Evolutionary conservation across 768 basidiomycete species (phyloP).

Genomic region (Lentinula lateritia): DNA sequence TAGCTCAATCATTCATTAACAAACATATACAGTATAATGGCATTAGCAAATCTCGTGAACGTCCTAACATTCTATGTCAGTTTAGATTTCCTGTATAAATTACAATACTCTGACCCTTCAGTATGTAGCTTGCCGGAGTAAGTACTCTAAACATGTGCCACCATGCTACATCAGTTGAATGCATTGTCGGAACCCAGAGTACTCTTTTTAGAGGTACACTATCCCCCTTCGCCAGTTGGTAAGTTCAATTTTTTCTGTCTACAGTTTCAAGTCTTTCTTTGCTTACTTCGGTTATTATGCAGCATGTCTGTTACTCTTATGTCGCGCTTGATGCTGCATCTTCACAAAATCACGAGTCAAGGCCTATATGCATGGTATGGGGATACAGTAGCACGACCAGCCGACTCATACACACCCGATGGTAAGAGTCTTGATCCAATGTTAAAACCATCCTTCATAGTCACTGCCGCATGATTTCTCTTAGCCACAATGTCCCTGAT

Average conservation of each 20-base stretch:
- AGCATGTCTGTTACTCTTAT: neutral
- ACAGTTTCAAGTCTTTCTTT: too few relatives aligned
- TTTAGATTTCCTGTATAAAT: neutral
- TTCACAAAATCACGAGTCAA: neutral
- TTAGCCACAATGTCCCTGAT: neutral
- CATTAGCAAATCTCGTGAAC: neutral
- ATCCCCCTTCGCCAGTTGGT: neutral
- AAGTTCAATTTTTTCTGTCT: neutral
- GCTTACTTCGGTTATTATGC: neutral
- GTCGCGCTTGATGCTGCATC: neutral
- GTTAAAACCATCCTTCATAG: too few relatives aligned
- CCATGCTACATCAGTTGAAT: neutral
- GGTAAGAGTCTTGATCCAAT: neutral
- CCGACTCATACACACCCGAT: neutral
- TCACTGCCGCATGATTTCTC: too few relatives aligned
- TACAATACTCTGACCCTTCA: neutral
- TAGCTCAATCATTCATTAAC: neutral
- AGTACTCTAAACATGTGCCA: neutral
- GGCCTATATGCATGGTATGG: neutral
- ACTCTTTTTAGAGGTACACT: neutral
- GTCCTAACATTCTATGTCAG: slow-evolving; percentile 1
- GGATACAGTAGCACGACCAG: neutral
- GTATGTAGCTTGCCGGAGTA: neutral
- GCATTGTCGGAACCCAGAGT: neutral
- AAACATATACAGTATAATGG: neutral